Evolutionary conservation across 1,139 yeast genomes (phyloP), one percentile per base, ranked within the genome.

Genomic region (Geotrichum phurueaensis): DNA sequence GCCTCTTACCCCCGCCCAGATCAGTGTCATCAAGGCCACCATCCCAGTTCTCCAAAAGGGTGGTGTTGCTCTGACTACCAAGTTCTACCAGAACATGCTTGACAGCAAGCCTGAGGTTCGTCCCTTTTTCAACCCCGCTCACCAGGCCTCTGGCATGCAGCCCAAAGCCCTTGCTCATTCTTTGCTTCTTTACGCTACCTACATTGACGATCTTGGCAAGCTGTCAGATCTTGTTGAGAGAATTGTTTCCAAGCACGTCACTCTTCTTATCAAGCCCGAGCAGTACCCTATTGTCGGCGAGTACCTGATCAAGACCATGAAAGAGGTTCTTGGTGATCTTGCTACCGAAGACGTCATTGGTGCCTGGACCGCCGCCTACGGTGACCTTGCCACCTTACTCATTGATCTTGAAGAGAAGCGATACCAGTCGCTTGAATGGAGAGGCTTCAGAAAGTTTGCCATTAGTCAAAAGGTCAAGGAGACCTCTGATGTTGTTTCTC

Each of bases 291-390:
- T 84, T 64, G 90, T 86, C 49, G 91, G 90, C 43, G 70, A 73
- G 52, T 78, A 80, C 66, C 74, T 86, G 45, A 71, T 86, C 53
- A 76, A 74, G 33, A 83, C 89, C 23, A 80, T 86, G 74, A 71
- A 74, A 57, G 79, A 80, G 62, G 78, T 84, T 54, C 74, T 86
- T 51, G 90, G 90, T 12, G 81, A 78, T 43, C 77, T 78, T 31
- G 89, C 88, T 25, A 83, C 84, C 25, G 78, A 77, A 1, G 84
- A 78, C 50, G 82, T 86, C 63, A 69, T 85, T 57, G 78, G 73
- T 43, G 89, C 89, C n/a, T 86, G 90, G 89, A 76, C 78, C 29
- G 79, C 76, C 54, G 90, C 91, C 1, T 86, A 86, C 70, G 81
- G 81, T 50, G 84, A 81, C 64, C 77, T 86, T 64, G 91, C 91